Percentiles rank a stretch among this genome's conserved stretches.
Evolutionary conservation across 2,329 filamentous ascomycete genomes (phyloP).

Genomic region (Tetracladium maxilliforme): DNA sequence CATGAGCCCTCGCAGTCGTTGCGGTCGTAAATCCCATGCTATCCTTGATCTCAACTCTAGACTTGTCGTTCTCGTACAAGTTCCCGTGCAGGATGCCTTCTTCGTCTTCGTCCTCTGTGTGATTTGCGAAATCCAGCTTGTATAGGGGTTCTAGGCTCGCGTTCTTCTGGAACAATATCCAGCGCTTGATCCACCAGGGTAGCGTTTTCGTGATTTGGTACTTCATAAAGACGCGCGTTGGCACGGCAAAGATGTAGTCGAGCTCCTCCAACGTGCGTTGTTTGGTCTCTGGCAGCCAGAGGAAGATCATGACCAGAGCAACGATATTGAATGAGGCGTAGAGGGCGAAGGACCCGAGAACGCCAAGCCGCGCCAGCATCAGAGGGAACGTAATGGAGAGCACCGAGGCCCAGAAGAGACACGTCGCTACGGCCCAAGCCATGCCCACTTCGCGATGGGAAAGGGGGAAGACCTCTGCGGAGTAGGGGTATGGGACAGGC

Average conservation of each 20-base stretch:
- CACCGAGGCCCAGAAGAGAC: too few species aligned
- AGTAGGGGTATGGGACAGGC: conserved; percentile 34
- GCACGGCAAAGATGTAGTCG: conserved; percentile 43
- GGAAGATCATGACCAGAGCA: conserved; percentile 48
- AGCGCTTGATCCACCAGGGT: conserved; percentile 46
- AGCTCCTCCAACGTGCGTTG: conserved; percentile 41
- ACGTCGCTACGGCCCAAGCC: conserved; percentile 15
- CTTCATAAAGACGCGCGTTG: conserved; percentile 22
- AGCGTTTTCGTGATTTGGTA: conserved; percentile 29
- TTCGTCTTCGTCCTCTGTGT: too few species aligned
- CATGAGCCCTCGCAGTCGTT: too few species aligned
- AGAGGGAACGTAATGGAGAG: conserved; percentile 33
- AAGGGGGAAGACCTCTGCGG: conserved; percentile 37
- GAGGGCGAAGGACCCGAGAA: conserved; percentile 38
- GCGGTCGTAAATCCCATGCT: too few species aligned
- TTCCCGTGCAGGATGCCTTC: too few species aligned
- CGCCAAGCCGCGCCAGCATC: conserved; percentile 21
- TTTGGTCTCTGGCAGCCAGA: conserved; percentile 42
- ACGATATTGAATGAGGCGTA: conserved; percentile 44
- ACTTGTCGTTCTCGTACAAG: too few species aligned
- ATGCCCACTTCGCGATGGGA: conserved; percentile 29
- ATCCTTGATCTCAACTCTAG: too few species aligned
- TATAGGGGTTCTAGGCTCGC: conserved; percentile 33
- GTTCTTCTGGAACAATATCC: conserved; percentile 33
- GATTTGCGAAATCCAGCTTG: conserved; percentile 28